Percentiles rank a stretch among this genome's conserved stretches.
Evolutionary conservation across 306 rosid genomes (phyloP).

Genomic region (Echinosophora koreensis): DNA sequence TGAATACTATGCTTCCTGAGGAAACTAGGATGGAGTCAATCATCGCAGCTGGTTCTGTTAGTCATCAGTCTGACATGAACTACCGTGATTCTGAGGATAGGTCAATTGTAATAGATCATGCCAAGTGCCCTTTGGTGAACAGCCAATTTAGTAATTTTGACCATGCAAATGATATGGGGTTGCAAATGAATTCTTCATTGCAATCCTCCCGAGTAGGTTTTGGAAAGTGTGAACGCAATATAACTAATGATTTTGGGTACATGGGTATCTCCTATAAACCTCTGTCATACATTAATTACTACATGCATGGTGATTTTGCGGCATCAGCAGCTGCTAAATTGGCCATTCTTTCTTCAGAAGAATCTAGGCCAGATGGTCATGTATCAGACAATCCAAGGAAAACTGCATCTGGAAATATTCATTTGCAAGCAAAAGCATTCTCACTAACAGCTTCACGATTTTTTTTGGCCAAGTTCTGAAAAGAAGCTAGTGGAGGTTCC

Average conservation of each 20-base stretch:
- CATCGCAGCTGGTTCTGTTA: conserved; percentile 53
- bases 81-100: conserved; percentile 51
- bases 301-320: conserved; percentile 91
- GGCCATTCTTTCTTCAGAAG: conserved; percentile 78
- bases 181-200: conserved; percentile 52
- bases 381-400: conserved; percentile 69
- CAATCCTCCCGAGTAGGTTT: conserved; percentile 52
- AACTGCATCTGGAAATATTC: conserved; percentile 58
- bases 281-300: conserved; percentile 76
- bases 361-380: conserved; percentile 68
- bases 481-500: conserved; percentile 96
- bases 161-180: conserved; percentile 47
- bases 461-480: conserved; percentile 96
- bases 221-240: conserved; percentile 53
- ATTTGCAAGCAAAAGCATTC: conserved; percentile 90
- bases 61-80: conserved; percentile 50
- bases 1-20: conserved; percentile 50
- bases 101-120: conserved; percentile 46
- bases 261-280: conserved; percentile 78
- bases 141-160: conserved; percentile 43
- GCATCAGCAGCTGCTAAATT: conserved; percentile 94
- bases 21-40: conserved; percentile 47
- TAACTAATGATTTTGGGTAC: conserved; percentile 52
- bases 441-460: conserved; percentile 82
- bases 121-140: conserved; percentile 49